These are phyloP conservation scores for Prosopis cineraria DNA, from an alignment of 306 rosid genomes.

Conservation along the genomic window DNA sequence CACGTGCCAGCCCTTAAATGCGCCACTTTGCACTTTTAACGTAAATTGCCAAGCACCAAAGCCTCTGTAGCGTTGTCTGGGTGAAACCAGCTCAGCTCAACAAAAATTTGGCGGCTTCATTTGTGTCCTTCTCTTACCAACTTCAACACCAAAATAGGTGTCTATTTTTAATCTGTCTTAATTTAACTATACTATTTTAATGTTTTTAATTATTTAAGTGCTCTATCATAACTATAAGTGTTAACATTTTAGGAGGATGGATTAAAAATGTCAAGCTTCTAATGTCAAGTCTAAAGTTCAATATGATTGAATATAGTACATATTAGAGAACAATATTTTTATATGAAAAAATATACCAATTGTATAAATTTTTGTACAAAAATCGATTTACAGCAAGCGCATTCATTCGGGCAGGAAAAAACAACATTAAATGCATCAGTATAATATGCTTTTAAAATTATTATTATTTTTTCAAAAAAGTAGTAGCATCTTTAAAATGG, in stretches of 20 bases:
- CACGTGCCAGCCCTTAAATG: conserved; percentile 10
- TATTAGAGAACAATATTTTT: background rate
- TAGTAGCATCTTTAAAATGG: background rate
- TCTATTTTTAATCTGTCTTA: background rate
- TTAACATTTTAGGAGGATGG: background rate
- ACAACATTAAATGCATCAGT: background rate
- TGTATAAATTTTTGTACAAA: background rate
- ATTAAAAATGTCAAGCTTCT: background rate
- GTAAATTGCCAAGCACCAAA: conserved; percentile 9
- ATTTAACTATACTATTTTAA: no score
- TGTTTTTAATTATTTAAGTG: no score
- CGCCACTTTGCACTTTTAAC: background rate
- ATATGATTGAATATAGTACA: background rate
- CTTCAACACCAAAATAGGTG: background rate
- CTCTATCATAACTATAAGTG: background rate
- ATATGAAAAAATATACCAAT: background rate
- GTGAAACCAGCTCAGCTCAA: background rate
- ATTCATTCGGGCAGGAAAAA: background rate
- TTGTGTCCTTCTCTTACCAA: conserved; percentile 5
- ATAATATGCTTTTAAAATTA: background rate
- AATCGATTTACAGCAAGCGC: no score
- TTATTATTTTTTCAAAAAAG: no score
- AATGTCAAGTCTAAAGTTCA: background rate
- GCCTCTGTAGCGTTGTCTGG: background rate
- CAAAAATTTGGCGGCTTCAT: conserved; percentile 52